Conservation (phyloP, 2,329 filamentous ascomycete species). For the Ramularia endophylla region DNA sequence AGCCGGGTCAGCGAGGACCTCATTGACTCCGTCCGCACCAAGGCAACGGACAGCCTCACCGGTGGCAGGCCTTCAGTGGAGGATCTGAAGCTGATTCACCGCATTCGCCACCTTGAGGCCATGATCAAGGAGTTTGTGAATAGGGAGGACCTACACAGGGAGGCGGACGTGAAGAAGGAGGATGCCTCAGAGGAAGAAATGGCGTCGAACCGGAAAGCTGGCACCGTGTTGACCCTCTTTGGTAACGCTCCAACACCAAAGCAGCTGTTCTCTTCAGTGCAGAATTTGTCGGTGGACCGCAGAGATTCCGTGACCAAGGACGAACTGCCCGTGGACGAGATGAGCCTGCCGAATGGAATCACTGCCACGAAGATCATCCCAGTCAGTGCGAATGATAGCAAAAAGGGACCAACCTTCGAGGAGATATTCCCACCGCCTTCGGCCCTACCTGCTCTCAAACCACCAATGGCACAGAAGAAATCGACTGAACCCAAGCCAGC, state of each 20-base stretch:
- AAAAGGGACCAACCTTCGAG: constrained; percentile 59
- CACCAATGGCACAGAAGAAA: constrained; percentile 61
- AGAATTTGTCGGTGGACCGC: constrained; percentile 29
- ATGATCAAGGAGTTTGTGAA: constrained; percentile 25
- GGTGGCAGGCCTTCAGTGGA: constrained; percentile 30
- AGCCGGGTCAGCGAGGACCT: constrained; percentile 36
- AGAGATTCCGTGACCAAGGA: constrained; percentile 18
- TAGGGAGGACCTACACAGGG: constrained; percentile 21
- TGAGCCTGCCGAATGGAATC: constrained; percentile 67
- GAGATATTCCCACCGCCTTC: constrained; percentile 67
- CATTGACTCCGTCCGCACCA: constrained; percentile 28
- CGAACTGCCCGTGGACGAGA: constrained; percentile 51
- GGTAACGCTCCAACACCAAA: constrained; percentile 68
- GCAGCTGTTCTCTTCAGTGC: constrained; percentile 82
- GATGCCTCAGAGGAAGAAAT: constrained; percentile 1
- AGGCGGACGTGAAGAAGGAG: constrained; percentile 15
- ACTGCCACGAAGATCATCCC: constrained; percentile 62
- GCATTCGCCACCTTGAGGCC: constrained; percentile 25
- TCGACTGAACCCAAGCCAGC: constrained; percentile 56
- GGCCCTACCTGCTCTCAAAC: constrained; percentile 59
- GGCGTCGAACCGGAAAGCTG: constrained; percentile 32
- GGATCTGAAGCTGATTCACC: constrained; percentile 32
- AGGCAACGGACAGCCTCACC: constrained; percentile 17
- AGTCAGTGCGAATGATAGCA: constrained; percentile 37
- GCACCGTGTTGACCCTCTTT: constrained; percentile 66